Percentiles rank a stretch among this genome's conserved stretches.
Conservation (phyloP, 2,329 filamentous ascomycete genomes). For the Pseudogymnoascus sp. region DNA sequence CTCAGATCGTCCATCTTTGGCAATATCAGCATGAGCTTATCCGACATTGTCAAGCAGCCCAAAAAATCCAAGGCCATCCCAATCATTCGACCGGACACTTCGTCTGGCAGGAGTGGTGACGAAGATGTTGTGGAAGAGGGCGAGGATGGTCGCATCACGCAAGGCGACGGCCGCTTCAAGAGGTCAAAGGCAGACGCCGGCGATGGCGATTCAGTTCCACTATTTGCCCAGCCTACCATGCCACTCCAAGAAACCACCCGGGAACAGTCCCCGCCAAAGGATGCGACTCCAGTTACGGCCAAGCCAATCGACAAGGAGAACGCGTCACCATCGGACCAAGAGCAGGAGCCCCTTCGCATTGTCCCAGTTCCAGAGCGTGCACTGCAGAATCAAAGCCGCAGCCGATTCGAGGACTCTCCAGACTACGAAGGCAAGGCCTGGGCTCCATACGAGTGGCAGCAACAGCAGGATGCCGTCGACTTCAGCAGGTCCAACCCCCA, state of each 20-base stretch:
- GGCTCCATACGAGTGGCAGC: conserved; percentile 53
- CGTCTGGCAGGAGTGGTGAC: conserved; percentile 31
- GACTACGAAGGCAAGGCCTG: conserved; percentile 44
- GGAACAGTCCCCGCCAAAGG: conserved; percentile 26
- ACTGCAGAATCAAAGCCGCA: conserved; percentile 31
- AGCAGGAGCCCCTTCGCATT: conserved; percentile 22
- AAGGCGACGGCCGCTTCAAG: conserved; percentile 64
- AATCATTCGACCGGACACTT: conserved; percentile 60
- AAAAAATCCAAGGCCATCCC: conserved; percentile 79
- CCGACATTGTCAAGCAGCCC: conserved; percentile 54
- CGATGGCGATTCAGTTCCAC: conserved; percentile 64
- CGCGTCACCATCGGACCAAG: conserved; percentile 18
- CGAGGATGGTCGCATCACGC: conserved; percentile 52
- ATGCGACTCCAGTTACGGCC: conserved; percentile 12
- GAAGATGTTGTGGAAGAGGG: conserved; percentile 40
- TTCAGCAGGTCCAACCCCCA: conserved; percentile 38
- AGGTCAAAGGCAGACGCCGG: conserved; percentile 57
- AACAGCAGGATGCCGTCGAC: conserved; percentile 32
- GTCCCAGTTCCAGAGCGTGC: conserved; percentile 31
- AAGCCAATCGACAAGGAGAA: conserved; percentile 27
- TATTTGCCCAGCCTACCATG: conserved; percentile 55
- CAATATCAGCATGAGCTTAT: conserved; percentile 54
- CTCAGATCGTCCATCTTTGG: conserved; percentile 54
- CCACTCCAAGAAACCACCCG: conserved; percentile 28
- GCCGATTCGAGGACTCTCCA: conserved; percentile 45